Percentiles rank a stretch among this genome's conserved stretches.
phyloP scores from a whole-genome alignment of 208 protist species.

The Lotmaria passim region DNA sequence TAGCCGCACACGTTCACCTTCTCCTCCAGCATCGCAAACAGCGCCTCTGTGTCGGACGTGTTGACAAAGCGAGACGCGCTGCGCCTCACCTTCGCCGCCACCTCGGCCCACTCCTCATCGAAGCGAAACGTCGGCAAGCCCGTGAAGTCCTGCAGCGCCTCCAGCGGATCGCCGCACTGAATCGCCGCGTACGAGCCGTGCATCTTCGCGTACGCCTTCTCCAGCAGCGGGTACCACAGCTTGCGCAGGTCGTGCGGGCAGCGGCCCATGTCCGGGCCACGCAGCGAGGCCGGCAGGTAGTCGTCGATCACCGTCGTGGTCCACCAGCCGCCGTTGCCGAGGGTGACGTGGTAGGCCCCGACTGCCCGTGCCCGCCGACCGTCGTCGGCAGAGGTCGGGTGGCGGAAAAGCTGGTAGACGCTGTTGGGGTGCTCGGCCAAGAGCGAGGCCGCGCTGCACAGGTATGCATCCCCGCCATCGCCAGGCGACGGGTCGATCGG shows the following conservation, averaged over 20 bases:
- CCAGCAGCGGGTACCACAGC: slow-evolving; percentile 77
- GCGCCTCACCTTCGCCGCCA: not conserved
- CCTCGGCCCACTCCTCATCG: slow-evolving; percentile 51
- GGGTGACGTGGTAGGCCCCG: slow-evolving; percentile 46
- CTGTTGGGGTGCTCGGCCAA: slow-evolving; percentile 39
- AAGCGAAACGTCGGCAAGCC: slow-evolving; percentile 56
- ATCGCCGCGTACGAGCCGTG: slow-evolving; percentile 80
- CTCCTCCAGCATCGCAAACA: slow-evolving; percentile 28
- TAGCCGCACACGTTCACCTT: slow-evolving; percentile 29
- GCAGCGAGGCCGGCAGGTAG: slow-evolving; percentile 54
- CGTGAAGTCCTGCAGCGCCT: slow-evolving; percentile 69
- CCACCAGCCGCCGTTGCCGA: slow-evolving; percentile 68
- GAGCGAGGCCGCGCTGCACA: slow-evolving; percentile 49
- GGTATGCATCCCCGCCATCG: slow-evolving; percentile 54
- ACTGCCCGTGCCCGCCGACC: slow-evolving; percentile 22
- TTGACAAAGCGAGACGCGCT: not conserved
- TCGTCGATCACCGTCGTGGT: slow-evolving; percentile 48
- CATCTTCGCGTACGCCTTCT: slow-evolving; percentile 90
- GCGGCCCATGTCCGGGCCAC: slow-evolving; percentile 39
- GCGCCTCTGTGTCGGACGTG: slow-evolving; percentile 29
- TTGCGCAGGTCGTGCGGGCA: slow-evolving; percentile 52
- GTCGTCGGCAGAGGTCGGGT: slow-evolving; percentile 27
- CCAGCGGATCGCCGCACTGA: slow-evolving; percentile 48
- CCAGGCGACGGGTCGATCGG: slow-evolving; percentile 54
- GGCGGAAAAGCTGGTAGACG: slow-evolving; percentile 38